Evolutionary conservation across 2,329 filamentous ascomycete genomes (phyloP).

Genomic region (Colletotrichum sidae): DNA sequence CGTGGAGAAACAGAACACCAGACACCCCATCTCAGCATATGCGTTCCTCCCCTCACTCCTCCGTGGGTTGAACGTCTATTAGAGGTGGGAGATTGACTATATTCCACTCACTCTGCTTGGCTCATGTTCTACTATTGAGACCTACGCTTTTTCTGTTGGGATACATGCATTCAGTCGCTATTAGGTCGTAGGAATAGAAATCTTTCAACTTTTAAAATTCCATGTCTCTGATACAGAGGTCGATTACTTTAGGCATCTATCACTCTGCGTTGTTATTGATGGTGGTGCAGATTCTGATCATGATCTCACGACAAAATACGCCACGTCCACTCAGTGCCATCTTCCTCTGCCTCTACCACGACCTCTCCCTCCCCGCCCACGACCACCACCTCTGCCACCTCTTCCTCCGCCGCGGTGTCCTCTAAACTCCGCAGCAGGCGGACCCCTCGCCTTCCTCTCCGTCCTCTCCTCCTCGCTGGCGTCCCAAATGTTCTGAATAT

Average conservation of each 20-base stretch:
- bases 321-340: conserved; percentile 5
- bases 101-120: conserved; percentile 65
- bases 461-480: conserved; percentile 77
- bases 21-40: conserved; percentile 64
- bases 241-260: too few relatives aligned
- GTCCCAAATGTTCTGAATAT: conserved; percentile 80
- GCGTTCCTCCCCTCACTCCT: conserved; percentile 59
- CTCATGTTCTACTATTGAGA: conserved; percentile 56
- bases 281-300: too few relatives aligned
- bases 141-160: conserved; percentile 62
- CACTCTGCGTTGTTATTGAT: too few relatives aligned
- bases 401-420: conserved; percentile 48
- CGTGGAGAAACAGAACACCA: conserved; percentile 9
- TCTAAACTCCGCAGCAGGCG: conserved; percentile 54
- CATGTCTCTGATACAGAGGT: too few relatives aligned
- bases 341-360: conserved; percentile 44
- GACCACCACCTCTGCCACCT: conserved; percentile 50
- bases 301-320: background rate
- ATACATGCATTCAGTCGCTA: conserved; percentile 45
- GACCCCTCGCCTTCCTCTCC: conserved; percentile 68
- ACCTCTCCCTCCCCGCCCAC: conserved; percentile 51
- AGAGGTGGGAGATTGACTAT: conserved; percentile 62
- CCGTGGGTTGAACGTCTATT: conserved; percentile 67
- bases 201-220: background rate
- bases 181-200: background rate